Evolutionary conservation across 805 yeast genomes (phyloP), one percentile per base, ranked within the genome.

Genomic region (Metschnikowia santaceciliae): DNA sequence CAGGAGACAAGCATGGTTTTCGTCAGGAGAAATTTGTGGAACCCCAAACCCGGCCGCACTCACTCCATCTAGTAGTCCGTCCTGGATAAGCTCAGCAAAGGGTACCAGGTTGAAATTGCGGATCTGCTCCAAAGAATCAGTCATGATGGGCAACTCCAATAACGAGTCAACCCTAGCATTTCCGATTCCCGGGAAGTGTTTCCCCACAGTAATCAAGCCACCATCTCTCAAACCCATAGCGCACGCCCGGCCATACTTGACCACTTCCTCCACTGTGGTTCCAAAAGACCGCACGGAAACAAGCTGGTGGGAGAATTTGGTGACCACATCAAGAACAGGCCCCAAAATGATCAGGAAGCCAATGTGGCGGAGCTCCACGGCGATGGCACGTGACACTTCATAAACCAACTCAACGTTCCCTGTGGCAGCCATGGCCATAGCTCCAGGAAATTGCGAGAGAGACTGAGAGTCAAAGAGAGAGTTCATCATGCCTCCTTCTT

Each of bases 131-230:
- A 78, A 64, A 2, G 81, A 71, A 47, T 82, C 86, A 3, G 78
- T 71, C 61, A 82, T 76, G 75, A 81, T 78, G 5, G 86, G 86
- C 32, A 81, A 61, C 51, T 82, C 86, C 40, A 81, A 64, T 36
- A 80, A 64, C 3, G 81, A 74, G 58, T 82, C 84, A 5, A 82
- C 82, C 19, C 76, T 72, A 1, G 85, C 84, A 49, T 78, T 77
- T 3, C 86, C 86, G 47, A 80, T 80, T 1, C 88, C 88, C 0
- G 88, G 88, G 57, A 82, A 82, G 64, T 83, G 86, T 57, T 82
- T 82, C 0, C 84, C 86, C 51, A 81, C 76, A 2, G 80, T 72
- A 35, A 77, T 61, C 11, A 82, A 60, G 1, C 84, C 84, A 11
- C 82, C 84, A 41, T 72, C 79, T 47, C 70, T 70, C 42, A 79